phyloP scores from a whole-genome alignment of 1,139 yeast genomes.

The Blastobotrys persicus region DNA sequence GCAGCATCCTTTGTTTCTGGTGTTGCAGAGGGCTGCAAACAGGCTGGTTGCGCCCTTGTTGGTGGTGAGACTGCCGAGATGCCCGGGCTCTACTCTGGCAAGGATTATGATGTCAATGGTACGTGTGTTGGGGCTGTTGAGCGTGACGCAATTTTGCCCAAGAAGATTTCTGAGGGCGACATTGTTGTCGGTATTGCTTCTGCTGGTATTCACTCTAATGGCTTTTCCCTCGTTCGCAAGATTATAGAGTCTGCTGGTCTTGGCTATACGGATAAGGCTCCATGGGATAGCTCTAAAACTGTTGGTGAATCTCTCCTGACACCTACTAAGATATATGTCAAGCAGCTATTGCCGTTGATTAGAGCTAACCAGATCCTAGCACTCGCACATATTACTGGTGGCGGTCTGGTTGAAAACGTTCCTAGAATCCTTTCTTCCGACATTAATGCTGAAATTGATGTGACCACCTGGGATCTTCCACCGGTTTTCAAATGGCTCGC shows the following conservation, averaged over 20 bases:
- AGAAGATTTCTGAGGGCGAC: slow-evolving; percentile 73
- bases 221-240: slow-evolving; percentile 93
- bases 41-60: slow-evolving; percentile 95
- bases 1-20: slow-evolving; percentile 92
- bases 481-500: slow-evolving; percentile 94
- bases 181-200: slow-evolving; percentile 83
- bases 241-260: slow-evolving; percentile 74
- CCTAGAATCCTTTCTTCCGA: slow-evolving; percentile 89
- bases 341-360: slow-evolving; percentile 76
- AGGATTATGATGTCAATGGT: slow-evolving; percentile 97
- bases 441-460: slow-evolving; percentile 78
- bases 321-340: slow-evolving; percentile 94
- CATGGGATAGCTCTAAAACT: slow-evolving; percentile 74
- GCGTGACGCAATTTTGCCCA: slow-evolving; percentile 72
- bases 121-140: slow-evolving; percentile 99
- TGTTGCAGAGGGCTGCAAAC: slow-evolving; percentile 94
- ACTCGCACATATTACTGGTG: slow-evolving; percentile 97
- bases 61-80: slow-evolving; percentile 99
- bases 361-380: slow-evolving; percentile 71
- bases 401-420: slow-evolving; percentile 93
- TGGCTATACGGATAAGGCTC: slow-evolving; percentile 72
- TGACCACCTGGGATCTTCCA: slow-evolving; percentile 78
- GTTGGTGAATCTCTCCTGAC: slow-evolving; percentile 83
- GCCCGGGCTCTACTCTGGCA: slow-evolving; percentile 97
- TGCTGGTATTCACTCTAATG: slow-evolving; percentile 95